Evolutionary conservation across 2,329 filamentous ascomycete species (phyloP).

Genomic region (Monosporascus sp.): DNA sequence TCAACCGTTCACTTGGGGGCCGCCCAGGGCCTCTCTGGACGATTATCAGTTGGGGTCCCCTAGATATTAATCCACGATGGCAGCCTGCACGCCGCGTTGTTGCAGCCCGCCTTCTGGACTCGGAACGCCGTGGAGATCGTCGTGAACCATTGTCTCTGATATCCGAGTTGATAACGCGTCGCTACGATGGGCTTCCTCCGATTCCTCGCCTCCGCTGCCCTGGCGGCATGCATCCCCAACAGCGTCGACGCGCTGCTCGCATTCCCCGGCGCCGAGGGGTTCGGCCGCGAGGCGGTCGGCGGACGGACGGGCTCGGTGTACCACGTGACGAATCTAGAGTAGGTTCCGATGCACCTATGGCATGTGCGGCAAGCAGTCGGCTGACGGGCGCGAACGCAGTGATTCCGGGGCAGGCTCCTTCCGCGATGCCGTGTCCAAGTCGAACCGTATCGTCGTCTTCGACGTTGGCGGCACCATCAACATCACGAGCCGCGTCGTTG

Average conservation of each 20-base stretch:
- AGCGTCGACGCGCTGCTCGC: slow-evolving; percentile 26
- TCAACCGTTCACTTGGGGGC: background rate
- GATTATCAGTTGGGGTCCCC: too few species aligned
- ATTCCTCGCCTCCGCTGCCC: slow-evolving; percentile 3
- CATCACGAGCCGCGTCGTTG: slow-evolving; percentile 39
- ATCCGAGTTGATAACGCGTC: background rate
- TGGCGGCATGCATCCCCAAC: slow-evolving; percentile 7
- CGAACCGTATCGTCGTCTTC: slow-evolving; percentile 45
- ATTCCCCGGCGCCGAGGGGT: slow-evolving; percentile 46
- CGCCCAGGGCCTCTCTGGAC: background rate
- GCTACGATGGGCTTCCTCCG: slow-evolving; percentile 11
- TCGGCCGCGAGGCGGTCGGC: slow-evolving; percentile 40
- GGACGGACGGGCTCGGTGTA: slow-evolving; percentile 41
- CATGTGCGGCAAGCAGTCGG: background rate
- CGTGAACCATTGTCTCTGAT: background rate
- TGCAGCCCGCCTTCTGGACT: too few species aligned
- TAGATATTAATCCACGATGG: too few species aligned
- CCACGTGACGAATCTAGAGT: slow-evolving; percentile 41
- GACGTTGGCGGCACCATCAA: slow-evolving; percentile 44
- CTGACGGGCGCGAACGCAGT: slow-evolving; percentile 9
- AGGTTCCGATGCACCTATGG: background rate
- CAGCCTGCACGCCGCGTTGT: too few species aligned
- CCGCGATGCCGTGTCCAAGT: slow-evolving; percentile 41
- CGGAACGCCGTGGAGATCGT: background rate
- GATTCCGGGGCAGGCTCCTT: slow-evolving; percentile 44